Base-by-base conservation (phyloP, 1,284 basidiomycete genomes). In the Kwoniella shivajii region DNA sequence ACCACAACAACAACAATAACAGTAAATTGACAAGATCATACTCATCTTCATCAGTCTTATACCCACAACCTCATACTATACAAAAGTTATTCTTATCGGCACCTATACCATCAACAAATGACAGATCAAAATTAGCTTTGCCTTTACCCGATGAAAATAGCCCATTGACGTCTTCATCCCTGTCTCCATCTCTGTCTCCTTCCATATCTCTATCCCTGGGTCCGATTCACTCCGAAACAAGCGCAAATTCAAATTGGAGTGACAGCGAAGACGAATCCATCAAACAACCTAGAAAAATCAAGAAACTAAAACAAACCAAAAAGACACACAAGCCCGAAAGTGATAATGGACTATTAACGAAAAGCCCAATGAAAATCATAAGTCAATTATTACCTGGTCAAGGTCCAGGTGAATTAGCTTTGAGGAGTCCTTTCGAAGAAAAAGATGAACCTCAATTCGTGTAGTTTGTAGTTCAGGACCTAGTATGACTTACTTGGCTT, bases 391-490 rank as follows among this genome's bases (percentile, higher is more conserved):
- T 18, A 24, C 38, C 50, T 30, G 46, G 46, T 18, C 37, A 45
- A 26, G 41, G 42, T 3, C 10, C 48, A 24, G 50, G 10, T 29
- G 46, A 41, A 4, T 59, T 52, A 10, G 64, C 52, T 24, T 53
- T 74, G 24, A 48, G 66, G 10, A 73, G 72, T 57, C 73, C 73
- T 1, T 75, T 75, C 49, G 71, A 72, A 52, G 73, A 74, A 57
- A 70, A 67, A 58, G 49, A 42, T 4, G 63, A 59, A n/a, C 54
- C 63, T 27, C 26, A 37, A 6, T 66, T 68, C 51, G 53, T 29
- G n/a, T 55, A 27, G 27, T 10, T 20, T 27, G 1, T 29, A 9
- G 36, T 18, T 18, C 39, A n/a, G 29, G n/a, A 22, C 48, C 9
- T 24, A 37, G 4, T 31, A 20, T 20, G 34, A 27, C 24, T 44